Percentiles rank a stretch among this genome's conserved stretches.
phyloP scores from a whole-genome alignment of 2,329 filamentous ascomycete species.

The Paraconiothyrium sp. region DNA sequence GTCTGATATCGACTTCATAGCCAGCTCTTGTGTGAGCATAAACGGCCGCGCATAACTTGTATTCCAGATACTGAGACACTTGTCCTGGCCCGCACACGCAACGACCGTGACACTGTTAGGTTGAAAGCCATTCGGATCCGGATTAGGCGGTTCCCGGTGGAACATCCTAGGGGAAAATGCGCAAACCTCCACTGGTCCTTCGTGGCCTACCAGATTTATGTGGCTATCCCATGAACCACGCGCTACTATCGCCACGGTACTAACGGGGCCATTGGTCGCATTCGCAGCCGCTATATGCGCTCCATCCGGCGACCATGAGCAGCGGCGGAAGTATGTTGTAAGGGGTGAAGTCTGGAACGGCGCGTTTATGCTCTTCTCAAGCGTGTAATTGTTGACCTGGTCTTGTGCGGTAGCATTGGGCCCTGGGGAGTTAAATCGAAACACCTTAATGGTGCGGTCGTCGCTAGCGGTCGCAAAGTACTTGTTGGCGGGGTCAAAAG shows the following conservation, averaged over 20 bases:
- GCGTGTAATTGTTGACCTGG: conserved; percentile 94
- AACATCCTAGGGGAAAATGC: conserved; percentile 95
- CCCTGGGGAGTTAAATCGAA: conserved; percentile 85
- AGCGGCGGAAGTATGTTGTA: conserved; percentile 95
- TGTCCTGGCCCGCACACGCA: conserved; percentile 95
- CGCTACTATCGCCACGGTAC: conserved; percentile 95
- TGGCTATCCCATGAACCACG: conserved; percentile 93
- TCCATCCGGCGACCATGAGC: conserved; percentile 97
- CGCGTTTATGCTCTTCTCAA: conserved; percentile 87
- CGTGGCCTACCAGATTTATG: conserved; percentile 96
- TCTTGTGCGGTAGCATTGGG: conserved; percentile 94
- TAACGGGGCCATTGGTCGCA: conserved; percentile 95
- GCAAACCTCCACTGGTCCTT: conserved; percentile 96
- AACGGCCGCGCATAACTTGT: conserved; percentile 93
- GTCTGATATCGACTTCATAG: conserved; percentile 92
- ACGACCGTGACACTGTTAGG: conserved; percentile 83
- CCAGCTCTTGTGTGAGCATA: conserved; percentile 87
- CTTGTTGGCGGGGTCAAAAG: conserved; percentile 98
- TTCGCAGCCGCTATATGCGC: conserved; percentile 97
- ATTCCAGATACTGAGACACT: conserved; percentile 96
- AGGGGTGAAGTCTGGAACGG: conserved; percentile 92
- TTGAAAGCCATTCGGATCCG: conserved; percentile 53
- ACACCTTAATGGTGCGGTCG: conserved; percentile 95
- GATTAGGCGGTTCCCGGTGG: conserved; percentile 70
- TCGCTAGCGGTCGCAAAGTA: conserved; percentile 99